Base-by-base conservation (phyloP, 2,329 filamentous ascomycete genomes). In the Trichoderma hamatum region DNA sequence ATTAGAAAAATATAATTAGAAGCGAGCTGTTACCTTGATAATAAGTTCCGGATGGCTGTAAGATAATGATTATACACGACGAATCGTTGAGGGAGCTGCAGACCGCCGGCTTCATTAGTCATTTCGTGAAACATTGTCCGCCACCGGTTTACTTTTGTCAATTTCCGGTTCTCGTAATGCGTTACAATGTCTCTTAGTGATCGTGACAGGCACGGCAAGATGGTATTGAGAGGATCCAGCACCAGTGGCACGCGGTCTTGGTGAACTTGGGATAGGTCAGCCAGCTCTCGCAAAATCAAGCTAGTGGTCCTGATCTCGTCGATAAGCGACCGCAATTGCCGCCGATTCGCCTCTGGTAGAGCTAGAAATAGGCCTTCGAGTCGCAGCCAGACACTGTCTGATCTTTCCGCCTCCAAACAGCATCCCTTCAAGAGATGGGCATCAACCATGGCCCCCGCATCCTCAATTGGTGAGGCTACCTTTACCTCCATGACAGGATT, bases 91-190 rank as follows among this genome's bases (percentile, higher is more conserved):
- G 83, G 83, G 1, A 90, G 77, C 6, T 80, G 79, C 36, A 86
- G 81, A 0, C 84, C 85, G 2, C 80, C 82, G 3, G 82, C 83
- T 73, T 89, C 85, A 28, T 84, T 80, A 9, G 81, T 82, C 82
- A 89, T 82, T 5, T 79, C 77, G 75, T 88, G 82, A 73, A 85
- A 87, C 86, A 89, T 89, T 72, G 82, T 82, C 52, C 83, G 82
- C 88, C 88, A 90, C 66, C 86, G 82, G 43, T 81, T 78, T 70
- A 84, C 81, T 66, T 82, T 83, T 21, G 80, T 79, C 52, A 84
- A 72, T 5, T 80, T 80, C 43, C 80, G 82, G 73, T 89, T 84
- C 39, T 87, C 82, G 72, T 87, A 84, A 75, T 83, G 83, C 10
- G 69, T 71, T 51, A 77, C 82, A 71, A 90, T 89, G 70, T 89